Conservation (phyloP, 164 flowering plant species). For the Stephania yunnanensis region DNA sequence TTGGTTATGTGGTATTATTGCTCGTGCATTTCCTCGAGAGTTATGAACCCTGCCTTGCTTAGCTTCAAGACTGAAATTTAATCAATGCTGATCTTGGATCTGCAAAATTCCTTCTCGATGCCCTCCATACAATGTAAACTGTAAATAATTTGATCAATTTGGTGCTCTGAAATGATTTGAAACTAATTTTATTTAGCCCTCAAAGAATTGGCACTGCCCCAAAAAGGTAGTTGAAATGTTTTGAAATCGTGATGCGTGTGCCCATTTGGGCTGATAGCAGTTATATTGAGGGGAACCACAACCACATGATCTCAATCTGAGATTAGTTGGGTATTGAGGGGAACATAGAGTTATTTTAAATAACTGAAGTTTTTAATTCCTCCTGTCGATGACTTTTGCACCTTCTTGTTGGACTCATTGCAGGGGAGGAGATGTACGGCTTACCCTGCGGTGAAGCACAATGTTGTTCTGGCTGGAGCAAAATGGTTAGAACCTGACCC, state of each 20-base stretch:
- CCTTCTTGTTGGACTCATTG: constrained; percentile 1
- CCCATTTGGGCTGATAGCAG: not conserved
- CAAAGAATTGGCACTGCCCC: not conserved
- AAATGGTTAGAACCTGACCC: constrained; percentile 94
- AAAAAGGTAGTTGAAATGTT: not conserved
- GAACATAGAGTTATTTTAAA: not conserved
- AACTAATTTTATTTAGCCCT: not conserved
- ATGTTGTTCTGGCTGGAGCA: constrained; percentile 73
- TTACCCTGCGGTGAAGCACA: constrained; percentile 94
- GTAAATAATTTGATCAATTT: not conserved
- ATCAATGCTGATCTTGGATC: not conserved
- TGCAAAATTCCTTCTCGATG: not conserved
- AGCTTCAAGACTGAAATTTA: not conserved
- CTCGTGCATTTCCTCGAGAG: not conserved
- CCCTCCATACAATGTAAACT: not conserved
- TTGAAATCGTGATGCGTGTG: not conserved
- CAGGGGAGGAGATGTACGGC: constrained; percentile 94
- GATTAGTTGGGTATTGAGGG: not conserved
- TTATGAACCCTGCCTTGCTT: not conserved
- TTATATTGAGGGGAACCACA: too few species aligned
- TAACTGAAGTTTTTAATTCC: not conserved
- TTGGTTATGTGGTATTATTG: too few species aligned
- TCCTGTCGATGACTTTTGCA: not conserved
- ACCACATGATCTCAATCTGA: too few species aligned
- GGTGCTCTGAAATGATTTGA: not conserved